Conservation (phyloP, 2,329 filamentous ascomycete species). For the Stemphylium beticola region DNA sequence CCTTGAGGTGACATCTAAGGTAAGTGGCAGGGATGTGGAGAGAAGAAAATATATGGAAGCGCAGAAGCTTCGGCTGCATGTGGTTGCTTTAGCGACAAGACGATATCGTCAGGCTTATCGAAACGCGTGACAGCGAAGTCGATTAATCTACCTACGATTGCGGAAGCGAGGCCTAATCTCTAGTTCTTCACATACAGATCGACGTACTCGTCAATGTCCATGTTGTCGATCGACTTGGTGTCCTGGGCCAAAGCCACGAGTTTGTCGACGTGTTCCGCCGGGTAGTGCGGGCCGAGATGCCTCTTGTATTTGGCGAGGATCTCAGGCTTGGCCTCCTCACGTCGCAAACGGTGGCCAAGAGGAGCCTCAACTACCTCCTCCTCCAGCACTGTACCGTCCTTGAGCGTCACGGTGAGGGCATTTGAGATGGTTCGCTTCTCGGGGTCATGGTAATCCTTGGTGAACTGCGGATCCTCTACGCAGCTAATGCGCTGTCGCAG, state of each 20-base stretch:
- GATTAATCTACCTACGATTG: constrained; percentile 34
- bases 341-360: constrained; percentile 85
- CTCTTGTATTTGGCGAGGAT: constrained; percentile 95
- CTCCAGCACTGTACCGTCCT: constrained; percentile 89
- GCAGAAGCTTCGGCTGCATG: constrained; percentile 10
- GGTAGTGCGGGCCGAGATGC: constrained; percentile 85
- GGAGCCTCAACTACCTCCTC: constrained; percentile 94
- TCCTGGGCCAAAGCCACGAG: constrained; percentile 82
- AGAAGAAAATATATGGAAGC: constrained; percentile 12
- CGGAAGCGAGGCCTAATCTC: constrained; percentile 13
- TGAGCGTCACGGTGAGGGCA: constrained; percentile 90
- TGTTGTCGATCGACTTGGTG: constrained; percentile 74
- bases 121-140: constrained; percentile 11
- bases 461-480: constrained; percentile 95
- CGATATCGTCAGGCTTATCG: constrained; percentile 15
- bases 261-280: constrained; percentile 77
- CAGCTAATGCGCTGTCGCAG: constrained; percentile 94
- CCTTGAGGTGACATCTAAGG: constrained; percentile 6
- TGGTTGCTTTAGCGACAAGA: constrained; percentile 21
- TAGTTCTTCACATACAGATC: constrained; percentile 74
- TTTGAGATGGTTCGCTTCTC: constrained; percentile 95
- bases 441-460: constrained; percentile 93
- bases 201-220: constrained; percentile 91
- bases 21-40: constrained; percentile 17
- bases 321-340: constrained; percentile 97